These are phyloP conservation scores for Spiraea crenata DNA, from an alignment of 331 rosid genomes.

Conservation along the genomic window DNA sequence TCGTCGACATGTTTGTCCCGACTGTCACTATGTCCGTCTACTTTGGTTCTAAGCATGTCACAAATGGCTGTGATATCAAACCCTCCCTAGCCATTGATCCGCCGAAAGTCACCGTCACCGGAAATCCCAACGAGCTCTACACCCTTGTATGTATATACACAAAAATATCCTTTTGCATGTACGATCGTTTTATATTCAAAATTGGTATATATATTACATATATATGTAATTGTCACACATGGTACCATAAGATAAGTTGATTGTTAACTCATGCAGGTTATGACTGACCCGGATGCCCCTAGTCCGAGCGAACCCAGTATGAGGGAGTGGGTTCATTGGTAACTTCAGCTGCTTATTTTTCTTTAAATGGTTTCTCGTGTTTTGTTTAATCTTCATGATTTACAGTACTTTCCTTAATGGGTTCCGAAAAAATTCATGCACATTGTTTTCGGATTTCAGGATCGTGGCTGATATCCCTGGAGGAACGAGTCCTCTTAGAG, in stretches of 20 bases:
- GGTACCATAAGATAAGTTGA: too few species aligned
- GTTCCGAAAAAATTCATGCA: not conserved
- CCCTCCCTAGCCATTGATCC: constrained; percentile 63
- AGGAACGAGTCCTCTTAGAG: constrained; percentile 60
- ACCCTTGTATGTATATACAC: constrained; percentile 18
- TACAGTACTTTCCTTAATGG: too few species aligned
- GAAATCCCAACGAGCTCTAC: constrained; percentile 56
- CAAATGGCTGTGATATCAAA: constrained; percentile 84
- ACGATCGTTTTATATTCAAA: not conserved
- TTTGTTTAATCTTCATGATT: not conserved
- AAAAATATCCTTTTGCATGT: not conserved
- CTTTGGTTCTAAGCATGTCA: constrained; percentile 69
- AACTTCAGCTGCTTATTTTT: not conserved
- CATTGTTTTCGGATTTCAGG: constrained; percentile 40
- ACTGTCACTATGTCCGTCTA: constrained; percentile 61
- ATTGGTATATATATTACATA: not conserved
- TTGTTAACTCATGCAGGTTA: constrained; percentile 65
- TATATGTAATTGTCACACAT: not conserved
- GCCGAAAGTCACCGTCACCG: constrained; percentile 57
- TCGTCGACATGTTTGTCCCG: constrained; percentile 81
- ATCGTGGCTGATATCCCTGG: constrained; percentile 87
- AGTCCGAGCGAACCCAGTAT: constrained; percentile 94
- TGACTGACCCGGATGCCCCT: constrained; percentile 97
- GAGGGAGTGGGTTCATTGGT: constrained; percentile 92
- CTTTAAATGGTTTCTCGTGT: not conserved